Base-by-base conservation (phyloP, 2,329 filamentous ascomycete species). In the Neonectria magnoliae region DNA sequence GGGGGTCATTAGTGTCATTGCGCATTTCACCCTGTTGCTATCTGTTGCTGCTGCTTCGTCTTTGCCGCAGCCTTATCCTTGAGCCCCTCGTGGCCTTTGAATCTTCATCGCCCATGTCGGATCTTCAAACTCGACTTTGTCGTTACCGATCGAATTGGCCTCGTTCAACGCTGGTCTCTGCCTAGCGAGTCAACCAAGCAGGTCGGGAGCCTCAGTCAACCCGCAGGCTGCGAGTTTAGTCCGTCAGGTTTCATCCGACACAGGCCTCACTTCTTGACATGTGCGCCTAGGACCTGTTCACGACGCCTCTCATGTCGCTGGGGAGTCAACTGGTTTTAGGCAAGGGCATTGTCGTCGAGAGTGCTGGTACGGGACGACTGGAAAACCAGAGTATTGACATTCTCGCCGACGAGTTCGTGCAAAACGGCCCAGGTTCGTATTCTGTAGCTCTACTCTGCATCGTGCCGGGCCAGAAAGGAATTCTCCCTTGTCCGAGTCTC, bases 281-380 rank as follows among this genome's bases (percentile, higher is more conserved):
- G 0, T 65, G 67, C 22, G 60, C 62, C n/a, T 67, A 68, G 31
- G 67, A 71, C 10, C 59, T 72, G 1, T 68, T 69, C 25, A 60
- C 51, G 3, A 11, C 20, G 11, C 58, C 63, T 5, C 20, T 67
- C 18, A 53, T 41, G 27, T 65, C 45, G 25, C 18, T 57, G 8
- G 11, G 27, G 9, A 41, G 20, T 7, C 47, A 29, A 4, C 42
- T 57, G 14, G 33, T 38, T 2, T 31, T 66, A 5, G 52, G 29
- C 9, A 36, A 44, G 16, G 56, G 62, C 1, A 57, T 45, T 5
- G n/a, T 65, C 10, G 16, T 47, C 6, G 60, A 66, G 44, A 53
- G 25, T 44, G 48, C 54, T 18, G 59, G 65, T 14, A 53, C 29
- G 5, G 64, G 58, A 13, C 65, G 52, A 10, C 48, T 66, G 13